These are phyloP conservation scores for Eucalyptus victrix DNA, from an alignment of 345 rosid genomes.

Conservation along the genomic window DNA sequence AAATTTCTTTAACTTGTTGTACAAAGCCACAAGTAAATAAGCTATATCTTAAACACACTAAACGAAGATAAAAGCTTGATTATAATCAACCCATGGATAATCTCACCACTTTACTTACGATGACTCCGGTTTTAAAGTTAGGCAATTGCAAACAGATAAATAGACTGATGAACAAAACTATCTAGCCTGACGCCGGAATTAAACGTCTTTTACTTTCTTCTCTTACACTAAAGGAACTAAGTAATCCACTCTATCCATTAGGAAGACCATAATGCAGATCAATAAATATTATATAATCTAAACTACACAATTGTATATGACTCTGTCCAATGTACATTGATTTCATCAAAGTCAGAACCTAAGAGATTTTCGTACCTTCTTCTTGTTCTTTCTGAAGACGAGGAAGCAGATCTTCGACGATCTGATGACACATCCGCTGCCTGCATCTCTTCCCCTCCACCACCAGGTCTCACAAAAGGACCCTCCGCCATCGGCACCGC, in stretches of 20 bases:
- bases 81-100: neutral
- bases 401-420: neutral
- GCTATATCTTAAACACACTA: neutral
- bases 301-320: neutral
- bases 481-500: neutral
- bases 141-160: neutral
- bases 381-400: neutral
- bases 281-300: neutral
- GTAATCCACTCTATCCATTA: neutral
- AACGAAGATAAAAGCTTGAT: neutral
- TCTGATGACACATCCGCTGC: neutral
- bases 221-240: neutral
- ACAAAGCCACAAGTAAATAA: neutral
- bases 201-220: neutral
- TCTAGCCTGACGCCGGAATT: neutral
- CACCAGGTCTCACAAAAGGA: neutral
- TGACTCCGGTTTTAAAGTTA: neutral
- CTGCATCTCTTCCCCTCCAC: neutral
- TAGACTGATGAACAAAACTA: neutral
- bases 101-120: neutral
- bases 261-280: neutral
- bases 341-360: neutral
- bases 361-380: neutral
- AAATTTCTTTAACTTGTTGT: neutral
- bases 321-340: neutral